Evolutionary conservation across 1,284 basidiomycete genomes (phyloP).

Genomic region (Sphagnurus paluster): DNA sequence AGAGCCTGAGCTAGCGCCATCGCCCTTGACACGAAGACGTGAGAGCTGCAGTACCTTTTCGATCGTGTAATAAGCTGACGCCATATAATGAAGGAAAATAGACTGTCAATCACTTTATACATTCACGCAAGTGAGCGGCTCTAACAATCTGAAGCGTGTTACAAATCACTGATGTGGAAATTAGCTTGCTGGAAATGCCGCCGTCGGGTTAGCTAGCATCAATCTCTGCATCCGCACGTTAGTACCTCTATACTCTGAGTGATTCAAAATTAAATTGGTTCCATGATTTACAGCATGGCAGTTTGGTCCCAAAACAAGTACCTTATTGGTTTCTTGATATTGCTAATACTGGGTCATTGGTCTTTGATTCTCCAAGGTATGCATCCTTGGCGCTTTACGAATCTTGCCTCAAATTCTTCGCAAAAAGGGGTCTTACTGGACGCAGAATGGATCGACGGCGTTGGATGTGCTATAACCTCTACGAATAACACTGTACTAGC

Average conservation of each 20-base stretch:
- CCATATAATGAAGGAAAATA: slow-evolving; percentile 40
- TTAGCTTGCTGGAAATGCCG: slow-evolving; percentile 56
- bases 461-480: slow-evolving; percentile 52
- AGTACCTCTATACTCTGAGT: slow-evolving; percentile 24
- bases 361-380: slow-evolving; percentile 69
- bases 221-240: slow-evolving; percentile 78
- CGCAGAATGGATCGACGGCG: slow-evolving; percentile 47
- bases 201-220: slow-evolving; percentile 72
- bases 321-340: slow-evolving; percentile 48
- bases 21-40: slow-evolving; percentile 55
- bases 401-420: background rate
- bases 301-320: slow-evolving; percentile 63
- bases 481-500: slow-evolving; percentile 62
- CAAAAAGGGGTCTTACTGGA: slow-evolving; percentile 53
- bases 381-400: background rate
- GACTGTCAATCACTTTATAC: slow-evolving; percentile 70
- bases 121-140: slow-evolving; percentile 55
- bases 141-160: background rate
- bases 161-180: background rate
- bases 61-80: background rate
- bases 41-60: slow-evolving; percentile 24
- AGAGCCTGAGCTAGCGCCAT: slow-evolving; percentile 41
- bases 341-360: slow-evolving; percentile 72
- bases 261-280: slow-evolving; percentile 12
- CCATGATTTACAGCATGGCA: slow-evolving; percentile 49